phyloP scores from a whole-genome alignment of 1,284 basidiomycete species.

The Cryptococcus depauperatus region DNA sequence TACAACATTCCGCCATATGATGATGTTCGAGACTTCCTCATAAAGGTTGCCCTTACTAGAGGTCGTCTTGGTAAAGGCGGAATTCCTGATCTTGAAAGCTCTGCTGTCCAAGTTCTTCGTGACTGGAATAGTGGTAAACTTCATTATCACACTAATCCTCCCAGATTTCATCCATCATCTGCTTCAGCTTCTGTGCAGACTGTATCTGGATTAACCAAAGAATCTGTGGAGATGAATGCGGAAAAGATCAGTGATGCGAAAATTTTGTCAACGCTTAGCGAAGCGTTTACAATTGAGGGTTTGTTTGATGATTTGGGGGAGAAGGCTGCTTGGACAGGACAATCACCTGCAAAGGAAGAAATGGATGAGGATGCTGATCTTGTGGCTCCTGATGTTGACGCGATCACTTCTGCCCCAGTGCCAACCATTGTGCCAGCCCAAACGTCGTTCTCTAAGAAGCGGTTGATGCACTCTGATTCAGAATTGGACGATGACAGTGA shows the following conservation, averaged over 20 bases:
- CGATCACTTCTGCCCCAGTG: not conserved
- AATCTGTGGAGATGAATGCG: conserved; percentile 32
- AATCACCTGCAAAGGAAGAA: conserved; percentile 21
- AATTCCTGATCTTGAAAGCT: conserved; percentile 75
- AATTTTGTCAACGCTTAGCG: conserved; percentile 38
- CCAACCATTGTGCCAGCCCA: not conserved
- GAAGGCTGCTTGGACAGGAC: conserved; percentile 39
- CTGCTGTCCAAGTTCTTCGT: conserved; percentile 73
- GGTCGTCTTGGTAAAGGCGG: conserved; percentile 86
- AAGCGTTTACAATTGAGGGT: conserved; percentile 44
- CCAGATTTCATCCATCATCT: conserved; percentile 66
- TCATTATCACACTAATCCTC: conserved; percentile 75
- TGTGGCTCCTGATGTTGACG: not conserved
- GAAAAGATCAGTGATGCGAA: conserved; percentile 37
- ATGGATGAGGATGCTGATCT: not conserved
- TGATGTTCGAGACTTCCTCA: conserved; percentile 74
- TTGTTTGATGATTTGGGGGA: conserved; percentile 38
- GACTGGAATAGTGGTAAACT: conserved; percentile 99
- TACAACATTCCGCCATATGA: conserved; percentile 69
- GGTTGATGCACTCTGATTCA: conserved; percentile 4
- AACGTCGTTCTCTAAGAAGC: conserved; percentile 2
- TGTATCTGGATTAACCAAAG: conserved; percentile 1
- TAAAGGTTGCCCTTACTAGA: conserved; percentile 78
- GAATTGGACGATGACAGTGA: conserved; percentile 11
- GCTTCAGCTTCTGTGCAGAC: conserved; percentile 14